Conservation (phyloP, 768 basidiomycete genomes). For the Dacryopinax primogenitus region DNA sequence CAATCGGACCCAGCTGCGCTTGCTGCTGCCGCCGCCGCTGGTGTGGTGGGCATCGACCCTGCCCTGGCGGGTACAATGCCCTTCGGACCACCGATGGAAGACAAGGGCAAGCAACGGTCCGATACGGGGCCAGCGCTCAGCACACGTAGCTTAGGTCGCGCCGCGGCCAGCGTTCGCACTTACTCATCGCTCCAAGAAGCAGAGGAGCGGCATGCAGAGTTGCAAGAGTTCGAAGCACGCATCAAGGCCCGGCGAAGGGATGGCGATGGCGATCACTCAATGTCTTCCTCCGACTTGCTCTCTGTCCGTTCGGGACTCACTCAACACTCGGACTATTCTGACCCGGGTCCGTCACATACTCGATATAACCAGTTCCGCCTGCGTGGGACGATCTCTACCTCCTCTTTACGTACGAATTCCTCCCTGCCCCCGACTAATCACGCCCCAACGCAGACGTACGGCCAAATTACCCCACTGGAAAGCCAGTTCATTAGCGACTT, state of each 20-base stretch:
- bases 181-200: slow-evolving; percentile 4
- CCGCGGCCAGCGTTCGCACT: not conserved
- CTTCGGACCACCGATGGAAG: too few species aligned
- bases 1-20: slow-evolving; percentile 20
- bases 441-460: slow-evolving; percentile 65
- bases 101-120: slow-evolving; percentile 35
- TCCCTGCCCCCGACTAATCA: slow-evolving; percentile 57
- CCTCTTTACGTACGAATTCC: slow-evolving; percentile 59
- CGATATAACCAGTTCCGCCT: slow-evolving; percentile 34
- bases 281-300: slow-evolving; percentile 77
- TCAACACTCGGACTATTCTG: slow-evolving; percentile 72
- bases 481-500: slow-evolving; percentile 66
- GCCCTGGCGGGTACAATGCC: too few species aligned
- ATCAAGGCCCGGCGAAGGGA: slow-evolving; percentile 70
- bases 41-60: too few species aligned
- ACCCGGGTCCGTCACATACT: slow-evolving; percentile 59
- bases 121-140: slow-evolving; percentile 26
- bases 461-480: slow-evolving; percentile 43
- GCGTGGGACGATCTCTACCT: slow-evolving; percentile 35
- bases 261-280: slow-evolving; percentile 81
- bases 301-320: slow-evolving; percentile 63
- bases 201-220: slow-evolving; percentile 28
- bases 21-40: slow-evolving; percentile 26
- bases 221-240: slow-evolving; percentile 33
- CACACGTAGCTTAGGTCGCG: slow-evolving; percentile 34